Base-by-base conservation (phyloP, 1,284 basidiomycete genomes). In the Mycosarcoma maydis region DNA sequence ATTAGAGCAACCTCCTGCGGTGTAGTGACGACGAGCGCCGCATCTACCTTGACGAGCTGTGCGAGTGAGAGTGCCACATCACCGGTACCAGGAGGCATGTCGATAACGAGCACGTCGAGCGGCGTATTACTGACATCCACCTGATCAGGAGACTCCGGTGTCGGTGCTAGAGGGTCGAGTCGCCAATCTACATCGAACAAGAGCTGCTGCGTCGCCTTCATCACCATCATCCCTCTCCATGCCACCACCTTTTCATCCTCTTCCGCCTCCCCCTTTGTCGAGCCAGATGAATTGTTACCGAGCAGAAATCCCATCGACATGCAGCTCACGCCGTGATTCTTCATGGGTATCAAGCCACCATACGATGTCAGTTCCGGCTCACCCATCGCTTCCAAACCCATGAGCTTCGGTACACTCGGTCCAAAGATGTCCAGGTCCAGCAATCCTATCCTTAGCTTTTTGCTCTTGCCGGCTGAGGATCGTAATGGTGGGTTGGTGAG, bases 161-260 rank as follows among this genome's bases (percentile, higher is more conserved):
- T 23, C 3, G 50, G 20, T 29, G 67, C 49, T 16, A 32, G 46
- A 2, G 67, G 64, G 13, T 67, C 45, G 4, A 59, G 56, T 6
- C 83, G 65, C 95, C 96, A 98, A 81, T 98, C 95, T 2, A 98
- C 93, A 73, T 98, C 94, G 78, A 98, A 98, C 0, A 98, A 86
- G 0, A 98, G 85, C 81, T 98, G 92, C 82, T 98, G 95, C 0
- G 95, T 93, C 22, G 95, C 94, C 81, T 98, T 98, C 84, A 96
- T 94, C 2, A 98, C 96, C 95, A 98, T 98, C 44, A 98, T 87
- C 1, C 95, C 95, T 33, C 95, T 87, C 95, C 95, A 98, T 22
- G 95, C 92, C 17, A 98, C 87, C 0, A 69, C 57, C 20, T 44
- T 43, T n/a, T 62, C 59, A 30, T 61, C 65, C 19, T 55, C 56